phyloP scores from a whole-genome alignment of 2,329 filamentous ascomycete species.

The Dactylellina parvicollis region DNA sequence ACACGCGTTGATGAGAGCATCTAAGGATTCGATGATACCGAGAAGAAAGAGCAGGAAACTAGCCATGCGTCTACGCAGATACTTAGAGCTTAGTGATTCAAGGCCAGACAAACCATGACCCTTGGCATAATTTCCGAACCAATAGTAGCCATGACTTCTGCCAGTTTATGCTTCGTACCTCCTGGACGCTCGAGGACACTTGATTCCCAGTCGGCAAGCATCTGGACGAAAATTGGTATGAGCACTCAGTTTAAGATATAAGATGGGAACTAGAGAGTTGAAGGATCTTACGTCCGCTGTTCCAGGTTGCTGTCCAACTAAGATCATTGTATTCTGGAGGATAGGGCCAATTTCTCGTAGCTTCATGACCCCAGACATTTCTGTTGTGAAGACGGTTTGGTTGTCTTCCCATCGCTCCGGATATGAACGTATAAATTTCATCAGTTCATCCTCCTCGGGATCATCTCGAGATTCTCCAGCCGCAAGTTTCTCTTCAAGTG shows the following conservation, averaged over 20 bases:
- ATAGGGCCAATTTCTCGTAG: constrained; percentile 9
- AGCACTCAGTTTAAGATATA: constrained; percentile 58
- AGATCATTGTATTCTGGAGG: constrained; percentile 10
- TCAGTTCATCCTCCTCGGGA: constrained; percentile 56
- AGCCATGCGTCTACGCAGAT: neutral
- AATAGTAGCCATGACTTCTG: constrained; percentile 63
- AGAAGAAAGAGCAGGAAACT: neutral
- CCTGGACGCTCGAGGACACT: constrained; percentile 65
- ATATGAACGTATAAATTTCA: constrained; percentile 36
- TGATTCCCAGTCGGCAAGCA: constrained; percentile 71
- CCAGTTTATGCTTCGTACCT: constrained; percentile 71
- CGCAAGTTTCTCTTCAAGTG: constrained; percentile 57
- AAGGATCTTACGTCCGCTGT: constrained; percentile 58
- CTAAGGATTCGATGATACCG: no score
- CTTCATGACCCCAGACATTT: constrained; percentile 37
- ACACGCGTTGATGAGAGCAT: no score
- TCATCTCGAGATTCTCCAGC: constrained; percentile 59
- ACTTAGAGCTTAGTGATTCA: neutral
- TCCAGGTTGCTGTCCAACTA: constrained; percentile 54
- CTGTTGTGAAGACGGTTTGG: constrained; percentile 40
- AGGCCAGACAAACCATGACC: constrained; percentile 30
- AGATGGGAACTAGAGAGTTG: constrained; percentile 45
- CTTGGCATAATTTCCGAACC: constrained; percentile 9
- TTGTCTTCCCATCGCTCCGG: neutral
- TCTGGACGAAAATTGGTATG: constrained; percentile 62